Evolutionary conservation across 2,329 filamentous ascomycete genomes (phyloP), one percentile per base, ranked within the genome.

Genomic region (Ceratocystiopsis brevicomis): DNA sequence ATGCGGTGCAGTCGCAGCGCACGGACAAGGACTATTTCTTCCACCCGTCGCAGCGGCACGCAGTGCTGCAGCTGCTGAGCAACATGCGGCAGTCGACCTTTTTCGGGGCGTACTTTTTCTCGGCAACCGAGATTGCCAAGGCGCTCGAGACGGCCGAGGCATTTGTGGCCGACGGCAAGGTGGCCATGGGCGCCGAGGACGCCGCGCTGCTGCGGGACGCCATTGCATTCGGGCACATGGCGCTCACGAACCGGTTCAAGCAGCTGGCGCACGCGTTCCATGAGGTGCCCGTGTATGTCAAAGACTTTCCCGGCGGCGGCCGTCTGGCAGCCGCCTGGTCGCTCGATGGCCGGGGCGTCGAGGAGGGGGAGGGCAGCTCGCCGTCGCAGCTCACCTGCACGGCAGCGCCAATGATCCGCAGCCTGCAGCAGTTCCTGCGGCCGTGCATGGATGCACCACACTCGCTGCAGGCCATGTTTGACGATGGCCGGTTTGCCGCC

Each of bases 1-100:
- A 96, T 54, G 77, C 85, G 0, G 76, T 96, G 1, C 87, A 87
- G 19, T 94, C 86, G 6, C 83, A 95, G 54, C 68, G 87, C 12
- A 76, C 71, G 0, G 88, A 88, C 52, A 66, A 73, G 44, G 87
- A 95, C 56, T 95, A 94, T 55, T 79, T 96, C 49, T 95, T 95
- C 52, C 81, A 94, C 52, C 71, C 73, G 0, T 75, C 70, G 13
- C 87, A 87, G 52, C 64, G 71, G 30, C 78, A 76, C 48, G 68
- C 69, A 36, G 63, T 93, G 13, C 61, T 77, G 21, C 66, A 73
- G 43, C 63, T 93, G 2, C 78, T 93, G 5, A 70, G 69, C 44
- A 94, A 95, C 53, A 59, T 94, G 38, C 74, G 84, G 16, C 81
- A 90, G 54, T 78, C 83, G 8, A 84, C 81, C 40, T 93, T 94